Percentiles rank a stretch among this genome's conserved stretches.
Conservation (phyloP, 805 yeast genomes). For the Danielia reshetovae region DNA sequence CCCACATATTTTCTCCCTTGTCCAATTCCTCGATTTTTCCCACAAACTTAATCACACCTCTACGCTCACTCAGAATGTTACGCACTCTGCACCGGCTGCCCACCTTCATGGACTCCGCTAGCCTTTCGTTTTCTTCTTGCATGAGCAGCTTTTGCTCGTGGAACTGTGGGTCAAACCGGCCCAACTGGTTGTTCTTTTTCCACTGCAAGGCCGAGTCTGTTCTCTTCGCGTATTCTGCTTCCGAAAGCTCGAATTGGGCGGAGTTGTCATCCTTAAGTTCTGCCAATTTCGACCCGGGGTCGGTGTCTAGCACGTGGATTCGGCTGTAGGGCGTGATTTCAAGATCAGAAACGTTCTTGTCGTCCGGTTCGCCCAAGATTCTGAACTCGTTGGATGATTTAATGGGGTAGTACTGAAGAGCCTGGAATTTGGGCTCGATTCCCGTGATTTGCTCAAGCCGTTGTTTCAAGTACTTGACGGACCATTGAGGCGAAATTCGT, state of each 20-base stretch:
- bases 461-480: conserved; percentile 46
- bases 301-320: conserved; percentile 55
- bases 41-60: conserved; percentile 67
- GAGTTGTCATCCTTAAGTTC: conserved; percentile 26
- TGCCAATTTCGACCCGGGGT: conserved; percentile 48
- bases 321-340: conserved; percentile 40
- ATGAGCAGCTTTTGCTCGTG: conserved; percentile 23
- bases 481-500: conserved; percentile 60
- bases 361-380: conserved; percentile 20
- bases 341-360: conserved; percentile 20
- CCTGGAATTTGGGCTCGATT: conserved; percentile 56
- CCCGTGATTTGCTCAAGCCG: conserved; percentile 73
- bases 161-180: conserved; percentile 63
- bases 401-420: conserved; percentile 42
- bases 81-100: conserved; percentile 55
- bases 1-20: conserved; percentile 53
- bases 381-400: conserved; percentile 34
- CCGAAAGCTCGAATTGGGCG: conserved; percentile 41
- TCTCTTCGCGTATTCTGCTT: conserved; percentile 58
- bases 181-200: conserved; percentile 67
- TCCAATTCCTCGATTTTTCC: conserved; percentile 67
- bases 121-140: conserved; percentile 23
- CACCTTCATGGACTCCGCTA: conserved; percentile 29
- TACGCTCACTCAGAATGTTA: conserved; percentile 46
- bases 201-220: conserved; percentile 66